Conservation (phyloP, 2,329 filamentous ascomycete genomes). For the Lomentospora prolificans region DNA sequence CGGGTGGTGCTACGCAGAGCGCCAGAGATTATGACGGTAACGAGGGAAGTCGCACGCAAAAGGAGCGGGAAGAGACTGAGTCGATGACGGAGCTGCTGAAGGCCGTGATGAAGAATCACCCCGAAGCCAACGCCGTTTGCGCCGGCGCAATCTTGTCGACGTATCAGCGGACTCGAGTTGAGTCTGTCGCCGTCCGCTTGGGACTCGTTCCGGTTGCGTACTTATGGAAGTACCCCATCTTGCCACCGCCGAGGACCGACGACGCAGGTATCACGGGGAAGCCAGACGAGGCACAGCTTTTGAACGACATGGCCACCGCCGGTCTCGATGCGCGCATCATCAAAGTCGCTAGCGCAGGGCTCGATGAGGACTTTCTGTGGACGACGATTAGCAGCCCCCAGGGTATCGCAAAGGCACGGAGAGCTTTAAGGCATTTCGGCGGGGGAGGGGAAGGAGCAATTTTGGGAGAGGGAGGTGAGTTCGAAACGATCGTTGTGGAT, state of each 20-base stretch:
- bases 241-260: conserved; percentile 41
- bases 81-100: conserved; percentile 68
- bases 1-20: conserved; percentile 59
- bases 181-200: conserved; percentile 80
- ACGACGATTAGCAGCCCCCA: conserved; percentile 56
- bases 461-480: conserved; percentile 89
- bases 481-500: conserved; percentile 82
- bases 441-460: conserved; percentile 53
- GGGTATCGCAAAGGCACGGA: conserved; percentile 37
- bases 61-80: conserved; percentile 71
- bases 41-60: conserved; percentile 12
- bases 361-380: conserved; percentile 76
- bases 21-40: conserved; percentile 54
- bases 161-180: conserved; percentile 92
- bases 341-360: conserved; percentile 85
- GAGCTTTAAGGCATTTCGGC: conserved; percentile 58
- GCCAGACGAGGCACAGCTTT: conserved; percentile 44
- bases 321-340: conserved; percentile 84
- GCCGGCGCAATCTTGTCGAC: conserved; percentile 90
- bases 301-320: conserved; percentile 70
- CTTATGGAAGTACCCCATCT: conserved; percentile 80
- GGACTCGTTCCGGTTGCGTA: conserved; percentile 74
- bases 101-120: conserved; percentile 57
- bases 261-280: conserved; percentile 10
- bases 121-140: conserved; percentile 74